Evolutionary conservation across 495 filamentous ascomycete genomes (phyloP), one percentile per base, ranked within the genome.

Genomic region (Penicillium soppii): DNA sequence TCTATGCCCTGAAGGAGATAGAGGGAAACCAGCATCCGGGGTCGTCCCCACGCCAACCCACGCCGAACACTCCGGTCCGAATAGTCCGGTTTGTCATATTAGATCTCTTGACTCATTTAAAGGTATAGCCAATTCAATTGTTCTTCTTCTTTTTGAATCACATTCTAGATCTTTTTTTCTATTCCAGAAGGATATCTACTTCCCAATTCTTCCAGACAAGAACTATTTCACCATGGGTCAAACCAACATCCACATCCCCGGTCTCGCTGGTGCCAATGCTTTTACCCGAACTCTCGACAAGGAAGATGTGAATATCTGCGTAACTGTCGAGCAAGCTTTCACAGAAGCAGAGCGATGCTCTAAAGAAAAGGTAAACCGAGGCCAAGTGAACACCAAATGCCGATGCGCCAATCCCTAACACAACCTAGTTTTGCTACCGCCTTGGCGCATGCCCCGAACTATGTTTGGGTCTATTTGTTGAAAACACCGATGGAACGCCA

Each of bases 291-390:
- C 56, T 19, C 49, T 62, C 5, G 43, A 36, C 8, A 23, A 32
- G 15, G 27, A 50, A 17, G 61, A 65, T n/a, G 39, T 62, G 8
- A 49, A 62, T n/a, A 55, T 53, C 12, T 65, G 61, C 40, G 47
- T 54, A n/a, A 17, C 12, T 0, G 61, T 64, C 20, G 58, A 62
- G 25, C 42, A 27, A 15, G 50, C 61, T 38, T 65, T 65, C 25
- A 39, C 43, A 15, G 52, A 58, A 19, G 38, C 56, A 10, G 61
- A 65, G 40, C 38, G 55, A 23, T 65, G 61, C 22, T 65, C 61
- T 0, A 58, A 65, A 25, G 55, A 59, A 35, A 65, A 65, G 53
- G 61, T 65, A 41, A 15, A 21, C 5, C 20, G 25, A 7, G 29
- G 2, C 4, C 23, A 22, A 27, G 17, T 12, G 13, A 29, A 29